These are phyloP conservation scores for Mallotus repandus DNA, from an alignment of 441 rosid species.

Conservation along the genomic window DNA sequence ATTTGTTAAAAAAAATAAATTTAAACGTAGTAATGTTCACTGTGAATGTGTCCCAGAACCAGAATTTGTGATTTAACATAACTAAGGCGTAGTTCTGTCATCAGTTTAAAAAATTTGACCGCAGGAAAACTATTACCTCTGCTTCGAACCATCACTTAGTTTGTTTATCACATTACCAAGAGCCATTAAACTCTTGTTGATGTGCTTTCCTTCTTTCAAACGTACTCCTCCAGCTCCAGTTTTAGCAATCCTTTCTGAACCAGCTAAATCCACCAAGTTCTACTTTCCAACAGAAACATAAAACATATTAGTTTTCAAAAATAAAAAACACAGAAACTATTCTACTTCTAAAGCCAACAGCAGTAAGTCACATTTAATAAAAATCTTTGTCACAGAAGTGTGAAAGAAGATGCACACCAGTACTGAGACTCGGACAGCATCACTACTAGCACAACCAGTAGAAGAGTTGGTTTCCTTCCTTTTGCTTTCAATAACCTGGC, in stretches of 20 bases:
- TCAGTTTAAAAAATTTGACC: background rate
- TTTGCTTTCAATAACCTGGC: slow-evolving; percentile 90
- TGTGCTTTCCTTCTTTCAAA: slow-evolving; percentile 85
- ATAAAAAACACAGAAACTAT: background rate
- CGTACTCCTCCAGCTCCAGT: slow-evolving; percentile 92
- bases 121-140: slow-evolving; percentile 49
- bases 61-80: background rate
- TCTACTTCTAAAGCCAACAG: background rate
- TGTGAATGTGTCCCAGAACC: background rate
- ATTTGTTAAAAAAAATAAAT: background rate
- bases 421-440: slow-evolving; percentile 84
- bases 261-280: slow-evolving; percentile 96
- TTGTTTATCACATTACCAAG: slow-evolving; percentile 96
- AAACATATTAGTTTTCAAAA: slow-evolving; percentile 10
- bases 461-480: slow-evolving; percentile 46
- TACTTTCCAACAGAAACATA: slow-evolving; percentile 32
- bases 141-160: slow-evolving; percentile 72
- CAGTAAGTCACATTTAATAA: background rate
- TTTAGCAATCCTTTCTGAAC: slow-evolving; percentile 85
- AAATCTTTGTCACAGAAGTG: background rate
- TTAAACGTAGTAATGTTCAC: background rate
- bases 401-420: slow-evolving; percentile 50
- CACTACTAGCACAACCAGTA: slow-evolving; percentile 39
- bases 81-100: background rate
- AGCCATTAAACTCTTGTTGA: slow-evolving; percentile 93